Evolutionary conservation across 768 basidiomycete species (phyloP), one percentile per base, ranked within the genome.

Genomic region (Mycena kentingensis): DNA sequence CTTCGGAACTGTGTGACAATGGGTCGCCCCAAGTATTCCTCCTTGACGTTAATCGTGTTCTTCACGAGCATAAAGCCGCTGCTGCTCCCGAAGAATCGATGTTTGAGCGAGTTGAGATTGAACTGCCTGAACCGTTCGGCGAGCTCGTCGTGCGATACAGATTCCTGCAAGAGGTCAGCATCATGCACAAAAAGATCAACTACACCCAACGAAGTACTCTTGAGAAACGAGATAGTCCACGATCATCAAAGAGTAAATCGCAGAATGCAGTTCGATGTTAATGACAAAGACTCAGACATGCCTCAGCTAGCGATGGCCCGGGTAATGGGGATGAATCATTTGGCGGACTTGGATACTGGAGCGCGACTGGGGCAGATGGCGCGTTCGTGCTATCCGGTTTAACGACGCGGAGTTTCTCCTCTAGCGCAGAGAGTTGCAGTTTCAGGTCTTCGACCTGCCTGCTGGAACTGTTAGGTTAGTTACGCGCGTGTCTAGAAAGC

Each of bases 391-490:
- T 18, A 1, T 54, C 49, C 4, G 57, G 52, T 31, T 58, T 52
- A n/a, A 47, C 77, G 54, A 67, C 68, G 42, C 70, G 68, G 5
- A 79, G 64, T 31, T 77, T 69, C 35, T 67, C 70, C 57, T 79
- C 77, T 70, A 79, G 72, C 35, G 70, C 74, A 35, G 70, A 66
- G 1, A 78, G 54, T 22, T 77, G 67, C 55, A 65, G 70, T 64
- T 79, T 77, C 12, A 79, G 67, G 27, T 60, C 67, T 51, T 79
- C 73, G 3, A 74, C 71, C 43, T 74, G 73, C 43, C 72, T 73
- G 51, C 16, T n/a, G 2, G 34, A 43, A 21, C 13, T 25, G n/a
- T n/a, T n/a, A n/a, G n/a, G n/a, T n/a, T n/a, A n/a, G n/a, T n/a
- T n/a, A n/a, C n/a, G n/a, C n/a, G n/a, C n/a, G n/a, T n/a, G n/a